A percentile compares a stretch with the other conserved stretches of the same genome.
Evolutionary conservation across 148 eudicot genomes (phyloP).

Genomic region (Vaccinium myrtillus): DNA sequence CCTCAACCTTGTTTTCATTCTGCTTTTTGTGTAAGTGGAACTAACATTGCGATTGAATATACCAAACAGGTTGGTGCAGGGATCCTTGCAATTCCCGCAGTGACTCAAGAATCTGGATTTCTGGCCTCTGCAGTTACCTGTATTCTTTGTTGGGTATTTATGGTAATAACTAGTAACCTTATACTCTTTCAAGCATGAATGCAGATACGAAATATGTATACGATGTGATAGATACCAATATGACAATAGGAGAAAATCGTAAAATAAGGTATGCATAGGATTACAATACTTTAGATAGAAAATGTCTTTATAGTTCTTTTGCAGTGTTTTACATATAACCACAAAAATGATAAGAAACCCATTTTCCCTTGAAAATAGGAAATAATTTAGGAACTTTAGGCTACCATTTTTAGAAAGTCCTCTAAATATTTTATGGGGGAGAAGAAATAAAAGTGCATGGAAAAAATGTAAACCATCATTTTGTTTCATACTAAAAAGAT

Average conservation of each 20-base stretch:
- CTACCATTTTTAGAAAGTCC: too few species aligned
- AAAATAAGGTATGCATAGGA: background rate
- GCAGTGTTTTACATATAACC: background rate
- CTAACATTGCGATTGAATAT: constrained; percentile 1
- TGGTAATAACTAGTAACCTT: constrained; percentile 53
- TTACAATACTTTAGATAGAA: background rate
- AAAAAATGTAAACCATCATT: too few species aligned
- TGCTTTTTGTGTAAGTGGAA: background rate
- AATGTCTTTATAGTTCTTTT: background rate
- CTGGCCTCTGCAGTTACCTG: constrained; percentile 77
- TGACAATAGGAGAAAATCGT: background rate
- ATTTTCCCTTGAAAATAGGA: background rate
- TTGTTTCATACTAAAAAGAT: too few species aligned
- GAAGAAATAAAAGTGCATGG: too few species aligned
- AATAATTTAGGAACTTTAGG: background rate
- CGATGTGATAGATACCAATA: background rate
- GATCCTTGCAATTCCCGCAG: constrained; percentile 92
- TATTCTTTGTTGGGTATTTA: constrained; percentile 79
- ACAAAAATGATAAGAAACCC: background rate
- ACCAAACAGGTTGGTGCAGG: constrained; percentile 83
- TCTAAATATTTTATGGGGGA: too few species aligned
- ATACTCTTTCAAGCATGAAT: background rate
- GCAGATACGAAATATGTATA: background rate
- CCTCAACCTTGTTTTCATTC: background rate
- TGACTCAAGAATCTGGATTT: constrained; percentile 91